Base-by-base conservation (phyloP, 306 rosid genomes). In the Bauhinia variegata region DNA sequence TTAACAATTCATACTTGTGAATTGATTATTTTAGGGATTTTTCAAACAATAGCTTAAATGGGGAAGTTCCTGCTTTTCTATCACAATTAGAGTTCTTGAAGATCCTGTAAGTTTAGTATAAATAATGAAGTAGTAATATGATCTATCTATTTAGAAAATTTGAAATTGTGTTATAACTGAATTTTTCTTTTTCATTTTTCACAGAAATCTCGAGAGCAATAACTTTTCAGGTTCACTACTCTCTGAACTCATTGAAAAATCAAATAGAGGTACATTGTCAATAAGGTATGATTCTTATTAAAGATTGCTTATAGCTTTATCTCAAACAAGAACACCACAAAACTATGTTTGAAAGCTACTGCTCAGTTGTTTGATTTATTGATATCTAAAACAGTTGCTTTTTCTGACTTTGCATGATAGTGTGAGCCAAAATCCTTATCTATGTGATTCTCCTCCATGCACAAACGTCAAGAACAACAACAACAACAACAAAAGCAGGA, bases 121-220 rank as follows among this genome's bases (percentile, higher is more conserved):
- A 8, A 7, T 5, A 14, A 19, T 11, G 16, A 19, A 37, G 30
- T 13, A 42, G 43, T 17, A 3, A n/a, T 13, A 23, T 11, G 30
- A 64, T 0, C 30, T 43, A 16, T 13, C 0, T 7, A 4, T 18
- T 17, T 2, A 32, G 0, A 54, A 60, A 52, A 11, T 15, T 18
- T 50, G 43, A 51, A 38, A 39, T 7, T 33, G 16, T 68, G 11
- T 8, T 14, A 57, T 15, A 46, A 1, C 19, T 61, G 12, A 15
- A 18, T n/a, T 72, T 0, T 36, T 36, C n/a, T n/a, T n/a, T n/a
- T n/a, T n/a, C n/a, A n/a, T n/a, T n/a, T n/a, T 72, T 68, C 39
- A n/a, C 71, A 87, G 84, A 72, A 82, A 82, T 48, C 72, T 87
- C 23, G 75, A 79, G 61, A 56, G 11, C 15, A 87, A 77, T 60